phyloP scores from a whole-genome alignment of 768 basidiomycete species.

The Russula abietina region DNA sequence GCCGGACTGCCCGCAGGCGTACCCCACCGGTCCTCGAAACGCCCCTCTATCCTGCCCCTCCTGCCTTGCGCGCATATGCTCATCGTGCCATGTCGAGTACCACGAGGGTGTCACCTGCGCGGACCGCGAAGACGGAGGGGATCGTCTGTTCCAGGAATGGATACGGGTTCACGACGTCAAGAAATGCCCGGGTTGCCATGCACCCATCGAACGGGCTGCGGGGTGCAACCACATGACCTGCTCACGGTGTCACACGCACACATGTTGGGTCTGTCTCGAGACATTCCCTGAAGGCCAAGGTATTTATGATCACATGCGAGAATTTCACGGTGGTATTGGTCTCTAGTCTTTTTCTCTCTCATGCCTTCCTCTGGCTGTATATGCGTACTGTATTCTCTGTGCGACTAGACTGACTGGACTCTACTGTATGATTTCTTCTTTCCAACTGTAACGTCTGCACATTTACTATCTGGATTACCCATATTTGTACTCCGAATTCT shows the following conservation, averaged over 20 bases:
- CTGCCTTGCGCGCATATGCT: slow-evolving; percentile 64
- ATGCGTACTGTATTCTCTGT: not conserved
- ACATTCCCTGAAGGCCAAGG: slow-evolving; percentile 63
- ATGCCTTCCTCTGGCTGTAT: not conserved
- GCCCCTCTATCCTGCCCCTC: slow-evolving; percentile 62
- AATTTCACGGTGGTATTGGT: slow-evolving; percentile 48
- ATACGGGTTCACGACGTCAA: slow-evolving; percentile 58
- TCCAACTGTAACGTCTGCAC: not conserved
- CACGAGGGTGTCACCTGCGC: slow-evolving; percentile 67
- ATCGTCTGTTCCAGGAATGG: slow-evolving; percentile 60
- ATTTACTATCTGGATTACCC: slow-evolving; percentile 4
- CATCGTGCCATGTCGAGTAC: slow-evolving; percentile 49
- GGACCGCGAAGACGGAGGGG: slow-evolving; percentile 46
- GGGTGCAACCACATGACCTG: slow-evolving; percentile 88
- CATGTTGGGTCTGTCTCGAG: slow-evolving; percentile 73
- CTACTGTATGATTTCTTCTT: not conserved
- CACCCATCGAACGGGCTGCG: slow-evolving; percentile 62
- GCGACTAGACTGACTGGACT: not conserved
- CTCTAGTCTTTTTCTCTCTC: slow-evolving; percentile 4
- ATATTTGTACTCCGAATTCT: not conserved
- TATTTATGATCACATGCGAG: slow-evolving; percentile 76
- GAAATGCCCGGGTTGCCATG: slow-evolving; percentile 65
- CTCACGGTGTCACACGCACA: slow-evolving; percentile 64
- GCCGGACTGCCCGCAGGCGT: slow-evolving; percentile 71
- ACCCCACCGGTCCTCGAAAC: slow-evolving; percentile 48